phyloP scores from a whole-genome alignment of 1,284 basidiomycete species.

The Mixia osmundae region DNA sequence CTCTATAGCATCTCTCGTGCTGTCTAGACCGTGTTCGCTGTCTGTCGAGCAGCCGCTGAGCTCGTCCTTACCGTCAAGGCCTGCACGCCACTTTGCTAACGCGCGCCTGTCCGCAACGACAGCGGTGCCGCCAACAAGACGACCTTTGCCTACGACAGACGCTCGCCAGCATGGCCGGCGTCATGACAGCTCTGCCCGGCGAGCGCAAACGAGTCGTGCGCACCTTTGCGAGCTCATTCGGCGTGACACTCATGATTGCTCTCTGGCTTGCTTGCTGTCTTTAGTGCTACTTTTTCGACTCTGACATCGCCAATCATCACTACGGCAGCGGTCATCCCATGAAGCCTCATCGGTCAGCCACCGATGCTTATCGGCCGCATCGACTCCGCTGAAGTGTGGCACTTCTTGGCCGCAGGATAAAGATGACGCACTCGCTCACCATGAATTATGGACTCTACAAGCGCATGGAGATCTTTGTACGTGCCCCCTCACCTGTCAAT shows the following conservation, averaged over 20 bases:
- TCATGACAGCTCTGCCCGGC: slow-evolving; percentile 7
- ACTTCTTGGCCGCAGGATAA: slow-evolving; percentile 42
- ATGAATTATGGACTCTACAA: slow-evolving; percentile 77
- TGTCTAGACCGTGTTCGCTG: no score
- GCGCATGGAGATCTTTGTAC: slow-evolving; percentile 88
- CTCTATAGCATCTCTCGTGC: no score
- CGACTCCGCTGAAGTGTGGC: neutral
- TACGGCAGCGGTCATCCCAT: slow-evolving; percentile 30
- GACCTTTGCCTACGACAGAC: no score
- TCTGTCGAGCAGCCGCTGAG: no score
- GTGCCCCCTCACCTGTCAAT: slow-evolving; percentile 20
- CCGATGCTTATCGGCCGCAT: neutral
- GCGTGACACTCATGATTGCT: neutral
- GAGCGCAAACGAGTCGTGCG: slow-evolving; percentile 8
- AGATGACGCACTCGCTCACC: slow-evolving; percentile 97
- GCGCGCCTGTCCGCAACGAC: no score
- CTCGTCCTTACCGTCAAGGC: no score
- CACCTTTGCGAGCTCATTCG: neutral
- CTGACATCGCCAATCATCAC: slow-evolving; percentile 32
- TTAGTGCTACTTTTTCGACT: slow-evolving; percentile 37
- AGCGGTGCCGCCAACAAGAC: no score
- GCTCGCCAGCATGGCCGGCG: no score
- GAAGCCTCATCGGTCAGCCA: slow-evolving; percentile 40
- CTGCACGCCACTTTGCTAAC: no score
- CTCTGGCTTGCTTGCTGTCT: neutral